phyloP scores from a whole-genome alignment of 495 filamentous ascomycete genomes.

The Bacidia rubella region DNA sequence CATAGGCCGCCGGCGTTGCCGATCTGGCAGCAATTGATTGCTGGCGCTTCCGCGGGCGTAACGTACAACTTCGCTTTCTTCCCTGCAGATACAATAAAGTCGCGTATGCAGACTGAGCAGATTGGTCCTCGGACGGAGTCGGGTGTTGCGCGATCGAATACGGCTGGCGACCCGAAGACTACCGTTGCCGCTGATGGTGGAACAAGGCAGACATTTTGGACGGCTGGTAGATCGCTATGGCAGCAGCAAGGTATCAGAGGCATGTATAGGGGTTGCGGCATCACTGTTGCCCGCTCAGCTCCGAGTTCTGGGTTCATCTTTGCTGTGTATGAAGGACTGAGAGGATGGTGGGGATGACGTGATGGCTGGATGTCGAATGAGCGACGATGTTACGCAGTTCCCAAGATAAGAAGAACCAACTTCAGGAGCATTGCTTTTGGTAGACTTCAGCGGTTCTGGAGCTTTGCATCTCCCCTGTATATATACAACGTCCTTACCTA shows the following conservation, averaged over 20 bases:
- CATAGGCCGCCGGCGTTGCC: slow-evolving; percentile 30
- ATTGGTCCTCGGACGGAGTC: slow-evolving; percentile 29
- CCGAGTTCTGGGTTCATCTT: slow-evolving; percentile 98
- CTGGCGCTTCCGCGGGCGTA: slow-evolving; percentile 85
- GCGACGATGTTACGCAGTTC: too few relatives aligned
- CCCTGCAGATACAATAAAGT: slow-evolving; percentile 94
- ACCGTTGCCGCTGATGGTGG: background rate
- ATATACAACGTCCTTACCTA: too few relatives aligned
- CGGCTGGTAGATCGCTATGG: slow-evolving; percentile 59
- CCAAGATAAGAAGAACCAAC: too few relatives aligned
- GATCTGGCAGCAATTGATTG: slow-evolving; percentile 70
- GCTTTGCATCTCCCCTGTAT: too few relatives aligned
- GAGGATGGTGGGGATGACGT: slow-evolving; percentile 43
- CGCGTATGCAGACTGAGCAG: slow-evolving; percentile 83
- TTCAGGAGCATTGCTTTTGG: too few relatives aligned
- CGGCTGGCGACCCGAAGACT: background rate
- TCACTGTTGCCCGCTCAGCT: slow-evolving; percentile 73
- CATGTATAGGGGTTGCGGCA: slow-evolving; percentile 87
- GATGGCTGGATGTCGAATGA: background rate
- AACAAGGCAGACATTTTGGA: slow-evolving; percentile 45
- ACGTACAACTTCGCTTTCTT: slow-evolving; percentile 94
- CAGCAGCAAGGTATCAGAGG: slow-evolving; percentile 65
- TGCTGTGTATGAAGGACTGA: slow-evolving; percentile 76
- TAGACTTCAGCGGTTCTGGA: too few relatives aligned
- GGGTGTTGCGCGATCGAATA: background rate